These are phyloP conservation scores for Fulvia fulva DNA, from an alignment of 2,329 filamentous ascomycete species.

Conservation along the genomic window DNA sequence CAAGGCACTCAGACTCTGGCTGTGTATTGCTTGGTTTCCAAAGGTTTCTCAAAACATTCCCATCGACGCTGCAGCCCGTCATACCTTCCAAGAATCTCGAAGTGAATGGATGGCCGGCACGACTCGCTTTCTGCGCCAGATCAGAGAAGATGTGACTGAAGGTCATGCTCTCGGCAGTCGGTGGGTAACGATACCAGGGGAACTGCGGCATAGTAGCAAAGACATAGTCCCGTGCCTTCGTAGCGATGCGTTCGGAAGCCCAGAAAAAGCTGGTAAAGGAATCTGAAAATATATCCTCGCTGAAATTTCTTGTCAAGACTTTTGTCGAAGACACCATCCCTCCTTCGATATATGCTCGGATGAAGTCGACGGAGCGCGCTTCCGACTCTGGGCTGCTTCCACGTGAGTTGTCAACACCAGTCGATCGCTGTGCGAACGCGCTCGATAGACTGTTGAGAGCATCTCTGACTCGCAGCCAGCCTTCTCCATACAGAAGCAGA, in stretches of 20 bases:
- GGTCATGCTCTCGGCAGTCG: not conserved
- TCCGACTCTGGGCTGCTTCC: not conserved
- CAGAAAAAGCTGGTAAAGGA: not conserved
- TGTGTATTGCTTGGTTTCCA: not conserved
- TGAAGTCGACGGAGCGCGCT: not conserved
- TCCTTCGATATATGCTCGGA: not conserved
- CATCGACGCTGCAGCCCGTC: not conserved
- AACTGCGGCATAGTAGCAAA: not conserved
- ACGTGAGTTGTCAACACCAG: not conserved
- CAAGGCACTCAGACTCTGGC: not conserved
- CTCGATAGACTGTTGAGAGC: not conserved
- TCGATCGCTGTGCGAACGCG: not conserved
- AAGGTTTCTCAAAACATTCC: not conserved
- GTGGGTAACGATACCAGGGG: not conserved
- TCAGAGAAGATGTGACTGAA: not conserved
- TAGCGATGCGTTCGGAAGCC: not conserved
- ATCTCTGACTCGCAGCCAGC: not conserved
- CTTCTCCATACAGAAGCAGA: not conserved
- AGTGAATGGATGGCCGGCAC: not conserved
- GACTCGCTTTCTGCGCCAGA: not conserved
- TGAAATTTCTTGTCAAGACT: not conserved
- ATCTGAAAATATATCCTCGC: not conserved
- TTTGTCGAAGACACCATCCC: not conserved
- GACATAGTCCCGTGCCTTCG: not conserved
- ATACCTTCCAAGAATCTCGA: not conserved